Evolutionary conservation across 2,329 filamentous ascomycete genomes (phyloP), one percentile per base, ranked within the genome.

Genomic region (Emergomyces pasteurianus): DNA sequence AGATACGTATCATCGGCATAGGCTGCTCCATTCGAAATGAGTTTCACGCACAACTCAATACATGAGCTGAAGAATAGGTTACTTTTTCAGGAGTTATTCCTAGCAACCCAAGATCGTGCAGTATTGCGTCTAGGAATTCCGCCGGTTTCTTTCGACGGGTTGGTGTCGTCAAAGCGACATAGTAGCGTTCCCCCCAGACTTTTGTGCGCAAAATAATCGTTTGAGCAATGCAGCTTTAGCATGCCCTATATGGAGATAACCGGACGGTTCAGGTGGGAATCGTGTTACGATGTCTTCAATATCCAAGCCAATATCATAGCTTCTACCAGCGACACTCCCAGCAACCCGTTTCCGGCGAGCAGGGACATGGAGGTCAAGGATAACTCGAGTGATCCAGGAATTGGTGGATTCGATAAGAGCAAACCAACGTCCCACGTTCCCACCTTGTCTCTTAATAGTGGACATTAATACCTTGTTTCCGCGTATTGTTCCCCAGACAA

Each of bases 61-160:
- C 9, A 96, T 82, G 71, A 89, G 82, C 70, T 95, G 83, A 73
- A 96, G 91, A 95, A 78, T 92, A 91, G 12, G 88, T 87, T 61
- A 90, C 81, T 64, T 81, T 81, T 73, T 94, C 90, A 34, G 90
- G 87, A 74, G 86, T 87, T 74, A 96, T 87, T 42, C 90, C 90
- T 80, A 96, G 88, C 61, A 95, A 80, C 60, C 85, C 84, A 49
- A 95, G 81, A 74, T 96, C 91, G 77, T 94, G 87, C 49, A 95
- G 80, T 64, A 96, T 96, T 7, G 89, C 82, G 75, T 96, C 90
- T 72, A 95, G 87, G 72, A 86, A 96, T 77, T 95, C 91, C 72
- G 91, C n/a, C 85, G 78, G 92, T 95, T 80, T 96, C 91, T 76
- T 95, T 95, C 64, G 87, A 85, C 1, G 91, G 91, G 76, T 96